These are phyloP conservation scores for Glaciozyma antarctica DNA, from an alignment of 768 basidiomycete species.

Conservation along the genomic window DNA sequence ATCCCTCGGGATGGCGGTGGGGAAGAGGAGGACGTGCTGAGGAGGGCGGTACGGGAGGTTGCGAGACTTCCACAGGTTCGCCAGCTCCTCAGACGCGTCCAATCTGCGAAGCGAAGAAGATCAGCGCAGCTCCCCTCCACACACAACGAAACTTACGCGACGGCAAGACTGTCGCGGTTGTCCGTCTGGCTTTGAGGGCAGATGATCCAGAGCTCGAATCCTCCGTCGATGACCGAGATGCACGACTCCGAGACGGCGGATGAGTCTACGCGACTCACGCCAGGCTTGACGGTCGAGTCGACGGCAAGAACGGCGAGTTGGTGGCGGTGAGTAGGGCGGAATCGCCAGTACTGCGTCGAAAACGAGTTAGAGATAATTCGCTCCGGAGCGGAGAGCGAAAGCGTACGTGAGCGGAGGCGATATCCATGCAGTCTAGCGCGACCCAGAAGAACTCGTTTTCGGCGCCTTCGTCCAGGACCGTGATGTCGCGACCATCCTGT, in stretches of 20 bases:
- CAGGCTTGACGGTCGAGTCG: not conserved
- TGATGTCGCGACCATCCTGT: slow-evolving; percentile 10
- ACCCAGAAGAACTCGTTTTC: slow-evolving; percentile 21
- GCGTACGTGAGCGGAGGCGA: not conserved
- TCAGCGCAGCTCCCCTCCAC: no score
- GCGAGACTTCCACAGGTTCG: slow-evolving; percentile 6
- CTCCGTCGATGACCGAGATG: slow-evolving; percentile 22
- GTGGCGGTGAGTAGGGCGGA: slow-evolving; percentile 3
- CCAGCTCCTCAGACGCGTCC: slow-evolving; percentile 4
- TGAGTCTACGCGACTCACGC: not conserved
- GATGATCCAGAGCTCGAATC: slow-evolving; percentile 12
- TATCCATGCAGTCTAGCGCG: not conserved
- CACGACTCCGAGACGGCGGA: not conserved
- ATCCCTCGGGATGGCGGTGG: slow-evolving; percentile 15
- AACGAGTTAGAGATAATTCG: not conserved
- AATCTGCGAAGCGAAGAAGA: not conserved
- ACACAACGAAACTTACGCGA: not conserved
- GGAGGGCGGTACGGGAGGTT: slow-evolving; percentile 14
- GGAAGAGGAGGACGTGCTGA: slow-evolving; percentile 20
- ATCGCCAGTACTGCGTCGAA: slow-evolving; percentile 7
- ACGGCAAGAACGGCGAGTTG: not conserved
- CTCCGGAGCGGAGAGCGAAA: not conserved
- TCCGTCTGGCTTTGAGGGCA: not conserved
- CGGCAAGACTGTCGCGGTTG: not conserved
- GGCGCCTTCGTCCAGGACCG: slow-evolving; percentile 10